phyloP scores from a whole-genome alignment of 2,329 filamentous ascomycete species.

The Venturia aucupariae region DNA sequence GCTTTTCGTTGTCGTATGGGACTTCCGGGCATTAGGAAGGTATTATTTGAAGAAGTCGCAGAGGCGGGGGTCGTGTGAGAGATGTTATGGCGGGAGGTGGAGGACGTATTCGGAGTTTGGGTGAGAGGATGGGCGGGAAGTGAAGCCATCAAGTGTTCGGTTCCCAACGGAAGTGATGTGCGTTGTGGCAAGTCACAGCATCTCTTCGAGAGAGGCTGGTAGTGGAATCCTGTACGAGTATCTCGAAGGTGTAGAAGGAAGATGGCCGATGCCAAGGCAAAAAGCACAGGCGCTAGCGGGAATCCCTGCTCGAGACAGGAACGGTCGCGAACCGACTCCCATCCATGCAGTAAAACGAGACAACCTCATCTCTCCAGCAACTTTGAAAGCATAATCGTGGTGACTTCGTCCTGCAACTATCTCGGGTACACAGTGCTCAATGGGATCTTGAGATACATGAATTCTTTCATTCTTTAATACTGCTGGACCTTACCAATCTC shows the following conservation, averaged over 20 bases:
- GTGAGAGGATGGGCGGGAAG: background rate
- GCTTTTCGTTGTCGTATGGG: conserved; percentile 46
- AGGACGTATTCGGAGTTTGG: background rate
- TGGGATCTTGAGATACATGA: no score
- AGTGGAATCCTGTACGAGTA: background rate
- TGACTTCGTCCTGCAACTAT: no score
- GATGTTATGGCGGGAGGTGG: background rate
- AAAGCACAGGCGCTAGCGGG: background rate
- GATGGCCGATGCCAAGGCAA: background rate
- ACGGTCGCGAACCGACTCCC: background rate
- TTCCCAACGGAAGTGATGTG: background rate
- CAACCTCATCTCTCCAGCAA: no score
- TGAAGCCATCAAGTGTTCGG: background rate
- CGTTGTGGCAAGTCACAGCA: background rate
- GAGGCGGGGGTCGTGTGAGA: conserved; percentile 11
- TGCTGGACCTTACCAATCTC: no score
- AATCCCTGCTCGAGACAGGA: background rate
- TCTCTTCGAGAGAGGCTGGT: conserved; percentile 1
- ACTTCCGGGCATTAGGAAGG: conserved; percentile 75
- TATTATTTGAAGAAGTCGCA: conserved; percentile 50
- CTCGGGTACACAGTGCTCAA: no score
- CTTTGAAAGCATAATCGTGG: no score
- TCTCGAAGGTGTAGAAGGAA: background rate
- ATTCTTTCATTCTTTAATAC: no score
- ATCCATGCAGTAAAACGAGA: no score